These are phyloP conservation scores for Spirogloea muscicola DNA, from an alignment of 139 green algal species.

Conservation along the genomic window DNA sequence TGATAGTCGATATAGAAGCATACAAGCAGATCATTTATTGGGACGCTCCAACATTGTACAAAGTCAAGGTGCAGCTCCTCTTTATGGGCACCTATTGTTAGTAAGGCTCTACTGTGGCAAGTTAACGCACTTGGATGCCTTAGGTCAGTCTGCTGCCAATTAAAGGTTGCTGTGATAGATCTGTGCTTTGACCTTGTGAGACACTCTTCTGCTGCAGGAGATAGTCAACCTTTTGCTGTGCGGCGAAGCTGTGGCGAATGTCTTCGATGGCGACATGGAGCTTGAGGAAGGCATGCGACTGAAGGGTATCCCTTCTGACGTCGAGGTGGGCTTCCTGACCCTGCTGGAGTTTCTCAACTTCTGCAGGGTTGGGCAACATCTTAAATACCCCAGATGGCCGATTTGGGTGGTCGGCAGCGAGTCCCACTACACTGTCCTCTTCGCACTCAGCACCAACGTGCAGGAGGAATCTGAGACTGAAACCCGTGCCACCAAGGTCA, in stretches of 20 bases:
- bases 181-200: no score
- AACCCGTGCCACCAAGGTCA: constrained; percentile 3
- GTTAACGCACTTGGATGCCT: neutral
- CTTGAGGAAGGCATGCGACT: constrained; percentile 42
- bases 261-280: constrained; percentile 51
- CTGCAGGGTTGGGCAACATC: constrained; percentile 45
- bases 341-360: constrained; percentile 49
- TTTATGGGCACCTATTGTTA: neutral
- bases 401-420: constrained; percentile 52
- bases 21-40: neutral
- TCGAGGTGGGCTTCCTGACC: constrained; percentile 50
- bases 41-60: no score
- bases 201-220: constrained; percentile 40
- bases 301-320: constrained; percentile 27
- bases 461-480: constrained; percentile 37
- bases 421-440: constrained; percentile 43
- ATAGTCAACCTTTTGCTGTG: constrained; percentile 52
- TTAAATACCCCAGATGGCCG: constrained; percentile 46
- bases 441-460: constrained; percentile 31
- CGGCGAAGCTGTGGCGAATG: constrained; percentile 47
- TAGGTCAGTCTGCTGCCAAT: neutral
- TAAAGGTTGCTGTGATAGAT: neutral
- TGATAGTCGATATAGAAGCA: neutral
- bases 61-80: neutral
- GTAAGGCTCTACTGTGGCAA: neutral